These are phyloP conservation scores for Lachancea sp. DNA, from an alignment of 805 yeast genomes.

Conservation along the genomic window DNA sequence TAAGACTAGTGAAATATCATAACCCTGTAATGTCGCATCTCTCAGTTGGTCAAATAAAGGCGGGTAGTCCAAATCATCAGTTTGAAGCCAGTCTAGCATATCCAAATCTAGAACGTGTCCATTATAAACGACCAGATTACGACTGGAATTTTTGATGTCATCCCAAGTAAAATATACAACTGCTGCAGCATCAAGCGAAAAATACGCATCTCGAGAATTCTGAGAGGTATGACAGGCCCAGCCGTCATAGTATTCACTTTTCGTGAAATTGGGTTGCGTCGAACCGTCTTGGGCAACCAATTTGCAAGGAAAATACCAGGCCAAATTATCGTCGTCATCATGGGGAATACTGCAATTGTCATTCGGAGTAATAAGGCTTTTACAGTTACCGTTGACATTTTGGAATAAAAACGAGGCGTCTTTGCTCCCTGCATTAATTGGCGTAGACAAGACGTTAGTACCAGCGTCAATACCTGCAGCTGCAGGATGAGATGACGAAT, in stretches of 20 bases:
- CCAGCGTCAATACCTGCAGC: constrained; percentile 73
- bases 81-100: constrained; percentile 67
- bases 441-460: constrained; percentile 74
- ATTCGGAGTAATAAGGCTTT: constrained; percentile 65
- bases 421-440: constrained; percentile 78
- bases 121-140: constrained; percentile 81
- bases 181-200: constrained; percentile 52
- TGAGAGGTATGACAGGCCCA: constrained; percentile 87
- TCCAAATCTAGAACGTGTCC: constrained; percentile 84
- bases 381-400: constrained; percentile 88
- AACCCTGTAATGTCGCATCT: constrained; percentile 56
- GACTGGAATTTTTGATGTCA: constrained; percentile 57
- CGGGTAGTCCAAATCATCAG: constrained; percentile 68
- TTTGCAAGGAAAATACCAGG: constrained; percentile 97
- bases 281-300: constrained; percentile 65
- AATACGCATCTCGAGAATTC: constrained; percentile 62
- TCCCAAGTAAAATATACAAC: constrained; percentile 90
- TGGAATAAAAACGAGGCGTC: constrained; percentile 84
- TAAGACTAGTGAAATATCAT: constrained; percentile 71
- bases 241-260: constrained; percentile 59
- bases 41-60: constrained; percentile 57
- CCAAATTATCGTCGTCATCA: constrained; percentile 53
- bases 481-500: constrained; percentile 68
- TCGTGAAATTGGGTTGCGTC: constrained; percentile 54
- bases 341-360: constrained; percentile 66